A percentile compares a stretch with the other conserved stretches of the same genome.
phyloP scores from a whole-genome alignment of 768 basidiomycete genomes.

The Russula olivacea region DNA sequence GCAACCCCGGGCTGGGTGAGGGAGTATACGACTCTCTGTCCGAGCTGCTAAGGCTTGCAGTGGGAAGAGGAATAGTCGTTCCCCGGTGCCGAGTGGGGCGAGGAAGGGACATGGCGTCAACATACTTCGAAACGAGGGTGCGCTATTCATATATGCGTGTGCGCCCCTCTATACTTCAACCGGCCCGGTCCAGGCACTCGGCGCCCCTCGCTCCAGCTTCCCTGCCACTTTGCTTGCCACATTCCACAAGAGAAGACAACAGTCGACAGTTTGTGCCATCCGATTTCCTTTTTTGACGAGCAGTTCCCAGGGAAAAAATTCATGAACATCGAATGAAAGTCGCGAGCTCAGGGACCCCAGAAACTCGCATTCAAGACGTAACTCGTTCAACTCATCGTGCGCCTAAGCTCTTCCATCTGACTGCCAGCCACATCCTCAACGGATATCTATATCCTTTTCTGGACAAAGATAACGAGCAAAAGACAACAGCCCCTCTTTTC shows the following conservation, averaged over 20 bases:
- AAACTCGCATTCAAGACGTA: not conserved
- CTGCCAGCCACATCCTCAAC: not conserved
- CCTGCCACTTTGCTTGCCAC: not conserved
- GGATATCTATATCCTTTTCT: not conserved
- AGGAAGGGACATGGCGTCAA: conserved; percentile 24
- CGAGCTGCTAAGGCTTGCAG: conserved; percentile 20
- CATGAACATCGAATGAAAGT: not conserved
- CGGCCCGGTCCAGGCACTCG: not conserved
- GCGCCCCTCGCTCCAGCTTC: not conserved
- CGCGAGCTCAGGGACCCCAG: not conserved
- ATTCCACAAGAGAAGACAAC: conserved; percentile 8
- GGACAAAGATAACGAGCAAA: not conserved
- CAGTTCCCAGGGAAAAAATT: not conserved
- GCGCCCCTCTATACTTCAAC: not conserved
- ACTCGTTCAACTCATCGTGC: not conserved
- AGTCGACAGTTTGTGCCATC: not conserved
- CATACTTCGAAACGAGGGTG: not conserved
- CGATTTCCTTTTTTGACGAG: not conserved
- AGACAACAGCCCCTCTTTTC: not conserved
- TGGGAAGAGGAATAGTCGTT: conserved; percentile 10
- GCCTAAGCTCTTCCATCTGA: not conserved
- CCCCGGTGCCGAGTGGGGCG: conserved; percentile 23
- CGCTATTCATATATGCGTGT: not conserved
- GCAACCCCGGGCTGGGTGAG: conserved; percentile 12
- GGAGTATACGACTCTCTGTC: conserved; percentile 23